These are phyloP conservation scores for Globisporangium recalcitrans DNA, from an alignment of 352 stramenopile genomes.

Conservation along the genomic window DNA sequence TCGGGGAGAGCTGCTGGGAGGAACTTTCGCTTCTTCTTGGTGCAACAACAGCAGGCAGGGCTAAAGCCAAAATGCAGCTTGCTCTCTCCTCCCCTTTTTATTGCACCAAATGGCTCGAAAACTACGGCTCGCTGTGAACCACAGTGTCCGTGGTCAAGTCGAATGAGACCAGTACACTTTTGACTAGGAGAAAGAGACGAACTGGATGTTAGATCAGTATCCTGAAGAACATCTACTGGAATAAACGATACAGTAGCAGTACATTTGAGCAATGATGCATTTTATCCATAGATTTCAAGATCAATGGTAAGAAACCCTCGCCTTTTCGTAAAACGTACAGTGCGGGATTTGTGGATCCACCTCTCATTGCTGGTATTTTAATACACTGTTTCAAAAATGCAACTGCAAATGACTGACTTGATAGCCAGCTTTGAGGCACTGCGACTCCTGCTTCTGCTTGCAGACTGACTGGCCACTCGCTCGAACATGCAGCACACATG, in stretches of 20 bases:
- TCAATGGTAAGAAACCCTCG: background rate
- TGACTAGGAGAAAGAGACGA: too few relatives aligned
- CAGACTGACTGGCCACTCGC: too few relatives aligned
- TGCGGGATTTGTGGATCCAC: background rate
- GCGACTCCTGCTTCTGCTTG: too few relatives aligned
- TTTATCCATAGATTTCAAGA: background rate
- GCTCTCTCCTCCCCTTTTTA: background rate
- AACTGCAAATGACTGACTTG: too few relatives aligned
- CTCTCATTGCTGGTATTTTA: too few relatives aligned
- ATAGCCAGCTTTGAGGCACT: too few relatives aligned
- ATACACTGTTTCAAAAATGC: too few relatives aligned
- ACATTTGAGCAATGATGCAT: background rate
- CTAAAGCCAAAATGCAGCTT: background rate
- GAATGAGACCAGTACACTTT: background rate
- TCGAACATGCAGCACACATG: too few relatives aligned
- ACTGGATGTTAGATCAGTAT: background rate
- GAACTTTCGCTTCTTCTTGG: background rate
- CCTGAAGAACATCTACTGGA: background rate
- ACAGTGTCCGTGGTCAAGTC: background rate
- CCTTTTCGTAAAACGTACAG: background rate
- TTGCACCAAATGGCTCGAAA: background rate
- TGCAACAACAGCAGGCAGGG: too few relatives aligned
- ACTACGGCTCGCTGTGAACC: background rate
- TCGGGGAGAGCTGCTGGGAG: background rate
- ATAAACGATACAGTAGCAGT: background rate